Evolutionary conservation across 352 stramenopile genomes (phyloP).

Genomic region (Globisporangium takayamanum): DNA sequence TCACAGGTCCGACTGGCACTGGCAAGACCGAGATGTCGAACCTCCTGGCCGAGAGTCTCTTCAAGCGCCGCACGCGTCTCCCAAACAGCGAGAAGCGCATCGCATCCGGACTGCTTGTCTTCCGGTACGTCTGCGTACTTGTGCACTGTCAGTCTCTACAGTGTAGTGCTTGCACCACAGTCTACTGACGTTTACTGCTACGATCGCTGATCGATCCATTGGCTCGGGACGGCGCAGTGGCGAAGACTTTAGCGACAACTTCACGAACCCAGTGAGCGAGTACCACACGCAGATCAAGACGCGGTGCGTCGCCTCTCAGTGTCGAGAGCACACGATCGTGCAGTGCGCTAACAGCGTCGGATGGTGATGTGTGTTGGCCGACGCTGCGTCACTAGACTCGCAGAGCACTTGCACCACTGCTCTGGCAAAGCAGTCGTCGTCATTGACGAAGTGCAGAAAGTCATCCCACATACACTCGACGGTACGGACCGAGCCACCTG

Average conservation of each 20-base stretch:
- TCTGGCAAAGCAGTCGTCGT: slow-evolving; percentile 85
- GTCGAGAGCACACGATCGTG: too few species aligned
- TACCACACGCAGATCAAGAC: slow-evolving; percentile 87
- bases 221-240: slow-evolving; percentile 24
- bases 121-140: slow-evolving; percentile 32
- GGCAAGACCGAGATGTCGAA: slow-evolving; percentile 90
- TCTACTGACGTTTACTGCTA: too few species aligned
- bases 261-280: slow-evolving; percentile 69
- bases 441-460: slow-evolving; percentile 91
- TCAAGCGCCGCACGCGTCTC: slow-evolving; percentile 70
- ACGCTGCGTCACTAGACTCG: slow-evolving; percentile 31
- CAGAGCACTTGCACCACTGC: slow-evolving; percentile 76
- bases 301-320: slow-evolving; percentile 23
- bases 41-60: slow-evolving; percentile 75
- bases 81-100: slow-evolving; percentile 64
- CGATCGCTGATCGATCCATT: too few species aligned
- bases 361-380: not conserved
- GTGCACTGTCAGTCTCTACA: not conserved
- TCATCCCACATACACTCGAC: slow-evolving; percentile 85
- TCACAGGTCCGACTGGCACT: slow-evolving; percentile 85
- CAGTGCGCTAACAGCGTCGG: not conserved
- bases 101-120: slow-evolving; percentile 68
- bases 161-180: too few species aligned
- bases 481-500: slow-evolving; percentile 18
- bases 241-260: slow-evolving; percentile 84